Evolutionary conservation across 805 yeast genomes (phyloP).

Genomic region (Lipomyces sp.): DNA sequence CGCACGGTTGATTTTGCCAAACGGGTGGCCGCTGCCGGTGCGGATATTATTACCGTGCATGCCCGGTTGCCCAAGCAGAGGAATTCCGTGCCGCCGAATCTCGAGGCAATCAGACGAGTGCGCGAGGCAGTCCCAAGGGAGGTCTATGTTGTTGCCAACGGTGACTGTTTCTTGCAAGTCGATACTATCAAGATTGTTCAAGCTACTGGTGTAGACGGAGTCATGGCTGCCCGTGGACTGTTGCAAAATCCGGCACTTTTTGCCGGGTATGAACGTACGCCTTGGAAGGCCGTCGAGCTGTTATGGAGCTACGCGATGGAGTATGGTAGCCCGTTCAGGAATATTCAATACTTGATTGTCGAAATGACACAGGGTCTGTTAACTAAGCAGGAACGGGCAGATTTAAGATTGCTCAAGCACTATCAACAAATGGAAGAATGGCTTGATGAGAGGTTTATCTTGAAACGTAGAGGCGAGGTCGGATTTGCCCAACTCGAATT

Average conservation of each 20-base stretch:
- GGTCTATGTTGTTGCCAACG: conserved; percentile 94
- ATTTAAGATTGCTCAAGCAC: conserved; percentile 64
- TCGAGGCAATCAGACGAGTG: conserved; percentile 76
- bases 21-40: conserved; percentile 82
- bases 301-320: conserved; percentile 79
- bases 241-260: conserved; percentile 86
- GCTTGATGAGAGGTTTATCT: conserved; percentile 71
- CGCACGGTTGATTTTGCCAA: conserved; percentile 76
- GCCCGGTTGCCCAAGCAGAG: conserved; percentile 88
- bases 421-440: conserved; percentile 76
- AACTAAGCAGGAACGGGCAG: conserved; percentile 55
- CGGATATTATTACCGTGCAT: conserved; percentile 91
- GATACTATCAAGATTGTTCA: conserved; percentile 69
- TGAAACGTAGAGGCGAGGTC: conserved; percentile 67
- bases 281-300: conserved; percentile 88
- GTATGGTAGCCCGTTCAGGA: conserved; percentile 82
- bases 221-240: conserved; percentile 94
- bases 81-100: conserved; percentile 79
- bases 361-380: conserved; percentile 70
- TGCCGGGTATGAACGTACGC: conserved; percentile 71
- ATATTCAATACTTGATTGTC: conserved; percentile 83
- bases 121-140: conserved; percentile 52
- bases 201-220: conserved; percentile 81
- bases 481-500: conserved; percentile 61
- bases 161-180: conserved; percentile 77